Base-by-base conservation (phyloP, 2,329 filamentous ascomycete species). In the Aspergillus japonicus region DNA sequence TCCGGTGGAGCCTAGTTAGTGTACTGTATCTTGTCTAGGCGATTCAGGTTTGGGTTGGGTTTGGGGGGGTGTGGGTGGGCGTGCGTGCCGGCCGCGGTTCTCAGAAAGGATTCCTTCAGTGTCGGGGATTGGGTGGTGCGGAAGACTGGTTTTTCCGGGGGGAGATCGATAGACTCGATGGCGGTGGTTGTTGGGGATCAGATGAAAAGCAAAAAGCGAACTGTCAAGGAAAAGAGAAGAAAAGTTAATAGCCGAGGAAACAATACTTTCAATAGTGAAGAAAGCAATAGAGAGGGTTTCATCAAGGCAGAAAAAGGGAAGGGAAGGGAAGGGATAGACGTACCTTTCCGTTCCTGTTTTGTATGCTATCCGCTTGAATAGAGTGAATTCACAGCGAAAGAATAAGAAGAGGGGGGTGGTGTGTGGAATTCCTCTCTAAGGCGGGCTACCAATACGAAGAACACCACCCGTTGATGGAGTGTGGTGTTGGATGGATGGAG, bases 81-180 rank as follows among this genome's bases (percentile, higher is more conserved):
- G 60, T 57, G 65, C 63, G 66, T 69, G 67, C 68, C 61, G 64
- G 63, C 64, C 66, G 69, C 69, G 71, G 69, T 65, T 44, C 39
- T 44, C 59, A 59, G 53, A 57, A 51, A 61, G 63, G 69, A 69
- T 67, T 66, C 67, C 69, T 72, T 69, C 62, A 44, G 39, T 57
- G 54, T 58, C 55, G 59, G 61, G 53, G 58, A 64, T 67, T 68
- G 64, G 66, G 62, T 62, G 62, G 60, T 62, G 61, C 72, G 72
- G 72, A 69, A 63, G 50, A 58, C 54, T 58, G 60, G 71, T 74
- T 74, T 72, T 73, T 74, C 72, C 72, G 71, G 62, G 50, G 50
- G 57, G 52, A 12, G n/a, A 23, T 26, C 21, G 48, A 50, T 48
- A 31, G 53, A 59, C 39, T 44, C 24, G 47, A 57, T 52, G 21